Evolutionary conservation across 2,329 filamentous ascomycete genomes (phyloP).

Genomic region (Colletotrichum tanaceti): DNA sequence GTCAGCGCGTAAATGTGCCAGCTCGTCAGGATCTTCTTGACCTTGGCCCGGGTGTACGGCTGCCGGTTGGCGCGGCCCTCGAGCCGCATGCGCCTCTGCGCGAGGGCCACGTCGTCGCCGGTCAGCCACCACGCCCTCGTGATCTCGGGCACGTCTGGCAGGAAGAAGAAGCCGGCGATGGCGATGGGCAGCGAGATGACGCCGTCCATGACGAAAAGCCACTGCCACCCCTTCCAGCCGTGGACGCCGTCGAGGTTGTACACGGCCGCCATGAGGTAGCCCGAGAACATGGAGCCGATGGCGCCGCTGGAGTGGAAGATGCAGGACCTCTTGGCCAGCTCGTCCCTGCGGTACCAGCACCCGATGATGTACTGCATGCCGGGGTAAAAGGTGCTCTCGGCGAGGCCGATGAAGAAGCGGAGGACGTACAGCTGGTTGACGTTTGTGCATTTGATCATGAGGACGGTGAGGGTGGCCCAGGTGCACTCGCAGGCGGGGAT

Average conservation of each 20-base stretch:
- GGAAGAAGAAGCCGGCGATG: constrained; percentile 42
- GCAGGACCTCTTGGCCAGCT: constrained; percentile 47
- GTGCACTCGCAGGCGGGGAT: constrained; percentile 48
- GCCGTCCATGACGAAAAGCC: constrained; percentile 56
- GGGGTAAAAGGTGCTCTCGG: constrained; percentile 46
- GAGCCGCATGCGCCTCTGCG: constrained; percentile 54
- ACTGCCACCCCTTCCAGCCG: constrained; percentile 52
- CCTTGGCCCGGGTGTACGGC: constrained; percentile 58
- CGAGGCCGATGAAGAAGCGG: constrained; percentile 48
- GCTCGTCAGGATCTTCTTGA: constrained; percentile 69
- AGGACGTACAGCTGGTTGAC: constrained; percentile 48
- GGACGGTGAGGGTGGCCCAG: constrained; percentile 50
- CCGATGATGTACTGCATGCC: constrained; percentile 45
- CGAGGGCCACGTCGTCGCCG: constrained; percentile 52
- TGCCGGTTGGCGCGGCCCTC: constrained; percentile 58
- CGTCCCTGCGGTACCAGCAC: constrained; percentile 47
- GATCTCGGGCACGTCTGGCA: constrained; percentile 43
- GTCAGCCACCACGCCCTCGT: constrained; percentile 45
- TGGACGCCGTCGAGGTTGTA: constrained; percentile 50
- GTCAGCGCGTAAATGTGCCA: constrained; percentile 74
- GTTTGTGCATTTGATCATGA: constrained; percentile 50
- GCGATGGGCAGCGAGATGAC: constrained; percentile 44
- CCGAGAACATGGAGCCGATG: constrained; percentile 46
- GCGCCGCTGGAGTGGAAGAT: constrained; percentile 45
- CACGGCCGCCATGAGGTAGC: constrained; percentile 53